Conservation (phyloP, 768 basidiomycete species). For the Sutorius australiensis region DNA sequence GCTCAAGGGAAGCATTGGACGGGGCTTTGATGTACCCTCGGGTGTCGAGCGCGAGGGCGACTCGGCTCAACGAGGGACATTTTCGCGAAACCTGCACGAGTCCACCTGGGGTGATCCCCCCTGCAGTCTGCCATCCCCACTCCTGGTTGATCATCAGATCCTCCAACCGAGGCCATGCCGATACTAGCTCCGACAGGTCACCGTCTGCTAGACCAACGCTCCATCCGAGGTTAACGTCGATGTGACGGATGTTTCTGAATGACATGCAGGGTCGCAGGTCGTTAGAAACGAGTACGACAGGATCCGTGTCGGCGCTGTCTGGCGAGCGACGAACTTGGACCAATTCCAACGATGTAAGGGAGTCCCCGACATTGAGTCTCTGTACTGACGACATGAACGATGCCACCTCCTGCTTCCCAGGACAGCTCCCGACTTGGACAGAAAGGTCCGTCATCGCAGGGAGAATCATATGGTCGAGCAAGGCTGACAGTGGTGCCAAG, state of each 20-base stretch:
- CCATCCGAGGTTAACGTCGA: background rate
- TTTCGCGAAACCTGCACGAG: background rate
- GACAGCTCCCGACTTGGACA: no score
- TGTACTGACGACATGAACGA: no score
- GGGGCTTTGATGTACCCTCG: background rate
- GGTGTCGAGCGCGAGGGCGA: background rate
- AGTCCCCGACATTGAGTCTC: no score
- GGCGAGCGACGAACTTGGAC: no score
- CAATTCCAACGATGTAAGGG: no score
- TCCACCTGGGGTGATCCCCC: background rate
- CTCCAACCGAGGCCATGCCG: background rate
- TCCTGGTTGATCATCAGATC: background rate
- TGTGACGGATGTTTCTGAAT: background rate
- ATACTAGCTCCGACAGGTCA: background rate
- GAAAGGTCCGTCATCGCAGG: no score
- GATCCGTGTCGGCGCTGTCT: no score
- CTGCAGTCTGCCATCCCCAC: background rate
- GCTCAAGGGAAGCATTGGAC: background rate
- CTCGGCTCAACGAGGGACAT: background rate
- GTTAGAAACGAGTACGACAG: background rate
- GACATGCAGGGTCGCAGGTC: background rate
- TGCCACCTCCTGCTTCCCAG: no score
- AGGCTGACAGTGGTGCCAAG: background rate
- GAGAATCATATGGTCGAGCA: background rate
- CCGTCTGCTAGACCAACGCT: no score